Conservation (phyloP, 345 rosid genomes). For the Tarenaya hassleriana region DNA sequence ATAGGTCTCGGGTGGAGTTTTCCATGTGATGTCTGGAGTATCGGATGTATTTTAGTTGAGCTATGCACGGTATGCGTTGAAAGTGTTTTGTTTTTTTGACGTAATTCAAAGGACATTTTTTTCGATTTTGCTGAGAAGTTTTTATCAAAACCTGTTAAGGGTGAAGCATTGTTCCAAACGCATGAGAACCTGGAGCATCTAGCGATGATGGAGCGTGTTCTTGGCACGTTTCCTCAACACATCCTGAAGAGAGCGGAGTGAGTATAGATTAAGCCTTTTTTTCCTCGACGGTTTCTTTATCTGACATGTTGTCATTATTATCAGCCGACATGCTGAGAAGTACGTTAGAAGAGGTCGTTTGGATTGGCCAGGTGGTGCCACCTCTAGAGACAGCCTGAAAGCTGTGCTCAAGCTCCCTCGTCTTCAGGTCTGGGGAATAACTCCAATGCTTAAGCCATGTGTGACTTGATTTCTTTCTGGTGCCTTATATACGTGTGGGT, state of each 20-base stretch:
- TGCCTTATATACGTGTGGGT: background rate
- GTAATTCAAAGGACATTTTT: background rate
- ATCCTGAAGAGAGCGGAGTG: conserved; percentile 75
- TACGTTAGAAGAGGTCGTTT: conserved; percentile 73
- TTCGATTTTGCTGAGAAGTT: background rate
- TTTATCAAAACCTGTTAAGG: conserved; percentile 42
- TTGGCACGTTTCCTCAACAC: conserved; percentile 66
- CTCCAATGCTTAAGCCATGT: background rate
- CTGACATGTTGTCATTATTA: background rate
- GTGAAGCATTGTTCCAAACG: conserved; percentile 90
- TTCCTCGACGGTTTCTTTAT: background rate
- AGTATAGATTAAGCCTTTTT: conserved; percentile 21
- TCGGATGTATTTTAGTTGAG: conserved; percentile 78
- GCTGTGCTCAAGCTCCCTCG: conserved; percentile 69
- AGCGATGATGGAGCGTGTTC: conserved; percentile 89
- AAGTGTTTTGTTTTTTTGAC: background rate
- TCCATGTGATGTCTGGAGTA: conserved; percentile 91
- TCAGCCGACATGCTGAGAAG: conserved; percentile 72
- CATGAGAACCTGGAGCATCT: conserved; percentile 91
- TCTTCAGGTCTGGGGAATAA: conserved; percentile 50
- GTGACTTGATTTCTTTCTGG: background rate
- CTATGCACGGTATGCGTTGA: conserved; percentile 63
- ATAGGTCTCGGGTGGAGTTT: conserved; percentile 87
- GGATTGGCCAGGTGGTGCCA: conserved; percentile 89
- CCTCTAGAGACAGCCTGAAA: conserved; percentile 73